A percentile compares a stretch with the other conserved stretches of the same genome.
Evolutionary conservation across 2,329 filamentous ascomycete genomes (phyloP).

Genomic region (Penicillium sp.): DNA sequence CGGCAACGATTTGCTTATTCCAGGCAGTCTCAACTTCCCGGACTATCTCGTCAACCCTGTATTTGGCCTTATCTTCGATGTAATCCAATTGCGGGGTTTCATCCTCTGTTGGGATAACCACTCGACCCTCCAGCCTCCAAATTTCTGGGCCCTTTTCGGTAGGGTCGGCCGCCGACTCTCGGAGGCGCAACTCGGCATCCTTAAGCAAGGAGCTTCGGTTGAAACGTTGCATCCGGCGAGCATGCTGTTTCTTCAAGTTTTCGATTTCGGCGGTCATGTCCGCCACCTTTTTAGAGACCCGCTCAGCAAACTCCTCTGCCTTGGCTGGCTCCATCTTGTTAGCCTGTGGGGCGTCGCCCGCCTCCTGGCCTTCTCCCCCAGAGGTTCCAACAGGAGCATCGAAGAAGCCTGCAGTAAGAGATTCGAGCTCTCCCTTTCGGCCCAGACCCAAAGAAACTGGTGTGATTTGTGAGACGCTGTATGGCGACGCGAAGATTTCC

Average conservation of each 20-base stretch:
- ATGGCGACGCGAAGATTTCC: conserved; percentile 88
- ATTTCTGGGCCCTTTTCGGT: conserved; percentile 58
- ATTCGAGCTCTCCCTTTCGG: conserved; percentile 75
- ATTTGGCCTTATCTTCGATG: conserved; percentile 45
- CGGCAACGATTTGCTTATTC: conserved; percentile 64
- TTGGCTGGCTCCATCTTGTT: conserved; percentile 71
- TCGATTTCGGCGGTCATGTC: conserved; percentile 79
- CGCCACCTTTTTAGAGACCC: conserved; percentile 69
- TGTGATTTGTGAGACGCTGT: conserved; percentile 78
- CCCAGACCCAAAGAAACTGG: conserved; percentile 86
- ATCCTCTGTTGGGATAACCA: conserved; percentile 36
- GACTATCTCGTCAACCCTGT: conserved; percentile 68
- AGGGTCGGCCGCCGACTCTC: conserved; percentile 60
- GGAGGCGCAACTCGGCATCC: conserved; percentile 73
- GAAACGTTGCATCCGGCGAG: conserved; percentile 70
- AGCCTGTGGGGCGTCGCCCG: conserved; percentile 40
- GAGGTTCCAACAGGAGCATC: conserved; percentile 53
- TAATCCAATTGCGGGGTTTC: conserved; percentile 38
- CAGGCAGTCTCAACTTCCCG: conserved; percentile 70
- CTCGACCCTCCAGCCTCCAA: conserved; percentile 62
- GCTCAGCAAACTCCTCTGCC: conserved; percentile 78
- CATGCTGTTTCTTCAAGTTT: conserved; percentile 77
- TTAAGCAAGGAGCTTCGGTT: conserved; percentile 69
- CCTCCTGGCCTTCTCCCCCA: conserved; percentile 32
- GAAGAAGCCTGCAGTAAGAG: conserved; percentile 81